A percentile compares a stretch with the other conserved stretches of the same genome.
Conservation (phyloP, 2,329 filamentous ascomycete genomes). For the Colletotrichum spinosum region DNA sequence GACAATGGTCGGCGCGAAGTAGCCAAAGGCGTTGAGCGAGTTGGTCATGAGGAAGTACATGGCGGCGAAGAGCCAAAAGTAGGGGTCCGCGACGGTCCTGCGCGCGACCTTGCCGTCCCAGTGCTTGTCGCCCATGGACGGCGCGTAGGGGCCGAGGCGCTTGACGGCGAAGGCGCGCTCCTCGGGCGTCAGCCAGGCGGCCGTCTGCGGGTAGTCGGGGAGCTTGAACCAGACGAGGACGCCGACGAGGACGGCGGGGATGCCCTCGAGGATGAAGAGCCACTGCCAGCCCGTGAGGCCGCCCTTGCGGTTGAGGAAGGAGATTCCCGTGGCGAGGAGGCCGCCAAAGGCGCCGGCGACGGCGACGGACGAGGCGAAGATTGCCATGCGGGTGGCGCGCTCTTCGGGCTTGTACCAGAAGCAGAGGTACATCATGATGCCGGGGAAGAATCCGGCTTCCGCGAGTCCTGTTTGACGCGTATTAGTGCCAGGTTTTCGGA, state of each 20-base stretch:
- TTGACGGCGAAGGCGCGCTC: constrained; percentile 49
- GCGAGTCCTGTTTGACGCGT: constrained; percentile 44
- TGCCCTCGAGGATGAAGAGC: constrained; percentile 69
- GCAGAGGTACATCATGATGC: constrained; percentile 67
- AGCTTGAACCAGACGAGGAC: constrained; percentile 47
- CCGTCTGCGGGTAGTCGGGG: constrained; percentile 50
- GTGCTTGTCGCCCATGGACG: constrained; percentile 49
- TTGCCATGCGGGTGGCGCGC: constrained; percentile 66
- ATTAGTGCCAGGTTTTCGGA: too few relatives aligned
- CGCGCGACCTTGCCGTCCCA: constrained; percentile 48
- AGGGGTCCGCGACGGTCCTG: constrained; percentile 46
- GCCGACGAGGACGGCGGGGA: constrained; percentile 45
- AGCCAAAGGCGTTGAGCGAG: constrained; percentile 49
- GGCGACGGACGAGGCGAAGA: constrained; percentile 70
- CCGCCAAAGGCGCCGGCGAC: constrained; percentile 72
- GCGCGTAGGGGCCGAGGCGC: constrained; percentile 48
- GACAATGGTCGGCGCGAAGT: constrained; percentile 51
- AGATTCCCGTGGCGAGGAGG: constrained; percentile 65
- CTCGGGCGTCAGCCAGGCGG: constrained; percentile 46
- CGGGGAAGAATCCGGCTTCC: constrained; percentile 65
- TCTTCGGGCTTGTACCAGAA: constrained; percentile 74
- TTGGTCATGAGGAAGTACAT: constrained; percentile 49
- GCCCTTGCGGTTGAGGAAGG: constrained; percentile 57
- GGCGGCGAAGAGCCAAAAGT: constrained; percentile 48
- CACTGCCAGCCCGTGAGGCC: constrained; percentile 70